phyloP scores from a whole-genome alignment of 169 alveolate genomes.

The Eimeria necatrix region DNA sequence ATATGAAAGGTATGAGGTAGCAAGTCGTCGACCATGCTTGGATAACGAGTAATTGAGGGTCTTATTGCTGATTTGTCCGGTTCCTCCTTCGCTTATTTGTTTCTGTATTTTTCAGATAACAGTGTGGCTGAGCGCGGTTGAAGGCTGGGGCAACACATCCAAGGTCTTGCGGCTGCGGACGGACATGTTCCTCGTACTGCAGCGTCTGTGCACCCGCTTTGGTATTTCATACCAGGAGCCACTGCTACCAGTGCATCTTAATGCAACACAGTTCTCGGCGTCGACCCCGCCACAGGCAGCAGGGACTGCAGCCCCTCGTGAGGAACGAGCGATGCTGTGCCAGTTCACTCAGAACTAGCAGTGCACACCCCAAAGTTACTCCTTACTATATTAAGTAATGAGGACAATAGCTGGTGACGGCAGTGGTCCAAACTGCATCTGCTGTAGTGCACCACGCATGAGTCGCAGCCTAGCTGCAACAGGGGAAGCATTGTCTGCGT shows the following conservation, averaged over 20 bases:
- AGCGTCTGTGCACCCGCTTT: conserved; percentile 35
- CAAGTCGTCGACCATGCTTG: no score
- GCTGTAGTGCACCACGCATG: no score
- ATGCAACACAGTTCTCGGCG: neutral
- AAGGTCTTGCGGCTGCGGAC: conserved; percentile 66
- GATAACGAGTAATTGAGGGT: no score
- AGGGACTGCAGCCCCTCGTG: conserved; percentile 16
- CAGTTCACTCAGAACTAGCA: neutral
- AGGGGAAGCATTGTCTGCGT: neutral
- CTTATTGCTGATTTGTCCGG: no score
- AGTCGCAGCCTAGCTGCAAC: neutral
- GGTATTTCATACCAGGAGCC: conserved; percentile 78
- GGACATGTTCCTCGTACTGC: conserved; percentile 75
- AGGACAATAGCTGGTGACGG: no score
- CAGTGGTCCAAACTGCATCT: no score
- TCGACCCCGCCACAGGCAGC: neutral
- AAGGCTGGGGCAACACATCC: conserved; percentile 77
- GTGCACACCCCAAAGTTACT: neutral
- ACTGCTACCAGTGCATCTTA: conserved; percentile 68
- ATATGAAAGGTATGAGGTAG: no score
- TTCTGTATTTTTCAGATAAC: conserved; percentile 38
- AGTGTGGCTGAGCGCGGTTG: conserved; percentile 69
- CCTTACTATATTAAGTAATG: neutral
- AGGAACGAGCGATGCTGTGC: neutral
- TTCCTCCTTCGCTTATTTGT: neutral